Conservation (phyloP, 2,329 filamentous ascomycete genomes). For the Fusarium newnesense region DNA sequence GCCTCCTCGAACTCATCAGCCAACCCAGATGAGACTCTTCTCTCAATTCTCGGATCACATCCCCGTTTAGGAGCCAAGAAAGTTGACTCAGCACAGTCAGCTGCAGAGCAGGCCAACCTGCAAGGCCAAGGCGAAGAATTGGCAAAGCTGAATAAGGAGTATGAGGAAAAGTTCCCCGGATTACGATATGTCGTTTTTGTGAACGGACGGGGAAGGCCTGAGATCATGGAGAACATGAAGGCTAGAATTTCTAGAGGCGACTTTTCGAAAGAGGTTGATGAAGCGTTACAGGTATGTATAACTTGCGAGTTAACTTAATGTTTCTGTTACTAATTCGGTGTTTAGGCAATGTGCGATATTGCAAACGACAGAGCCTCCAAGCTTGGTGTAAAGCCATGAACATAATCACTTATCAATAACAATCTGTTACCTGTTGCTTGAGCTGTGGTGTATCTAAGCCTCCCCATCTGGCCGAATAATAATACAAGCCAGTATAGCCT, state of each 20-base stretch:
- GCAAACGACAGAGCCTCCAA: conserved; percentile 76
- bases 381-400: conserved; percentile 23
- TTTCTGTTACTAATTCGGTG: conserved; percentile 19
- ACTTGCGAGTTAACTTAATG: background rate
- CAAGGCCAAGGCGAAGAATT: conserved; percentile 71
- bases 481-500: background rate
- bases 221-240: conserved; percentile 86
- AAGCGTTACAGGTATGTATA: conserved; percentile 75
- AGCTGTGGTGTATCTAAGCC: conserved; percentile 6
- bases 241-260: conserved; percentile 76
- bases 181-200: conserved; percentile 93
- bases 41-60: conserved; percentile 81
- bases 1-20: conserved; percentile 59
- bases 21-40: conserved; percentile 64
- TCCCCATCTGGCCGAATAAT: background rate
- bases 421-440: conserved; percentile 2
- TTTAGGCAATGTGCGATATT: conserved; percentile 89
- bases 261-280: conserved; percentile 72
- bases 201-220: conserved; percentile 77
- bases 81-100: conserved; percentile 83
- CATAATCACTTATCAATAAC: background rate
- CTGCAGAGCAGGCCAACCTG: conserved; percentile 83
- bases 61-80: conserved; percentile 85
- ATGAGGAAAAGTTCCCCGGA: conserved; percentile 83
- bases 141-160: conserved; percentile 75